Conservation (phyloP, 192 early-diverging fungal genomes). For the Cladochytrium replicatum region DNA sequence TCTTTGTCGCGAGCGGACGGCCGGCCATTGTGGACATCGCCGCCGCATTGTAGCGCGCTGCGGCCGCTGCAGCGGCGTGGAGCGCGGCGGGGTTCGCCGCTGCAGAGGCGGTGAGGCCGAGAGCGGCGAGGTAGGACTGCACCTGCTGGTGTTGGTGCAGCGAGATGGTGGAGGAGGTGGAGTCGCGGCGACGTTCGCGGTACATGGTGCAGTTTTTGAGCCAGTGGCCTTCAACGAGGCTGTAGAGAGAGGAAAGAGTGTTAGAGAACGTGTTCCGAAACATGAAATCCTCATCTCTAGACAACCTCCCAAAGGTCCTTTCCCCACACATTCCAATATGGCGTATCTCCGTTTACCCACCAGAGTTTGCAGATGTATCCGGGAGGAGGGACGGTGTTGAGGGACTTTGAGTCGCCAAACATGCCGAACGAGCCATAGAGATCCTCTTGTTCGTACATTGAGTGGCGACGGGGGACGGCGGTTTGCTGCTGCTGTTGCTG, state of each 20-base stretch:
- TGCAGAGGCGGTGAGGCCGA: no score
- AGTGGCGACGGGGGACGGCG: not conserved
- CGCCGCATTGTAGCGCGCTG: not conserved
- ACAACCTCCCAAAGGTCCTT: not conserved
- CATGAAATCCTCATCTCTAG: not conserved
- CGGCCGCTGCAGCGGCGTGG: conserved; percentile 6
- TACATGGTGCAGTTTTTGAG: conserved; percentile 32
- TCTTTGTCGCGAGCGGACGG: conserved; percentile 1
- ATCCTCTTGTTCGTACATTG: not conserved
- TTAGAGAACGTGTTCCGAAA: not conserved
- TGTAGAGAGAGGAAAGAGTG: conserved; percentile 11
- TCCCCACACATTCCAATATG: no score
- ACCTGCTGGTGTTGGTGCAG: not conserved
- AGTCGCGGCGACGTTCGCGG: conserved; percentile 14
- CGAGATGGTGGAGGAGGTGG: conserved; percentile 2
- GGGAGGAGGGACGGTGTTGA: conserved; percentile 18
- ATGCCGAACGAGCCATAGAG: not conserved
- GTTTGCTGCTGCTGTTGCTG: not conserved
- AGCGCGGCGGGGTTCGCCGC: no score
- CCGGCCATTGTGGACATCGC: conserved; percentile 7
- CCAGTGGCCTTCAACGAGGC: conserved; percentile 34
- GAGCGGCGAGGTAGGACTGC: not conserved
- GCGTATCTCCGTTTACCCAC: conserved; percentile 14
- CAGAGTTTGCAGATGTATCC: conserved; percentile 35
- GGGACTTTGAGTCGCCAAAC: not conserved